Conservation (phyloP, 2,329 filamentous ascomycete species). For the Pleoardoris graminearum region DNA sequence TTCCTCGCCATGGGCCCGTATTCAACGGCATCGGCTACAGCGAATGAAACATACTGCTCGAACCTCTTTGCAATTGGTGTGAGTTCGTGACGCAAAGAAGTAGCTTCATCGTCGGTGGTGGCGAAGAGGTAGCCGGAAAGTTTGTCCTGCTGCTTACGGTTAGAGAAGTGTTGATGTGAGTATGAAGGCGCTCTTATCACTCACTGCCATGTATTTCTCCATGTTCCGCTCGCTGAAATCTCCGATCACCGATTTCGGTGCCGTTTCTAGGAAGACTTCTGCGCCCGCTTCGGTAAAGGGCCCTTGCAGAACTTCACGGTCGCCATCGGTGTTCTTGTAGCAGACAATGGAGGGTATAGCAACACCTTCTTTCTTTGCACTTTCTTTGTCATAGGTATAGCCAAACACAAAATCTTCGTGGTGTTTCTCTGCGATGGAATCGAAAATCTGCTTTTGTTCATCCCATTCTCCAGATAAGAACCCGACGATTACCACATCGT, state of each 20-base stretch:
- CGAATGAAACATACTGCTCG: constrained; percentile 22
- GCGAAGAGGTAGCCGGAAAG: constrained; percentile 27
- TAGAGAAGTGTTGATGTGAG: neutral
- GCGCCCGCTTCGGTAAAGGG: constrained; percentile 10
- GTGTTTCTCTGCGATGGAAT: constrained; percentile 13
- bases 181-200: neutral
- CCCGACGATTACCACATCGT: constrained; percentile 24
- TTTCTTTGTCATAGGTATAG: constrained; percentile 13
- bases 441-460: constrained; percentile 7
- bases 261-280: constrained; percentile 5
- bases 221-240: constrained; percentile 22
- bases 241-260: constrained; percentile 3
- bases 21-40: constrained; percentile 20
- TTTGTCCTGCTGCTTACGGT: constrained; percentile 19
- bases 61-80: constrained; percentile 24
- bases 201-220: constrained; percentile 24
- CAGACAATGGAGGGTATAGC: constrained; percentile 20
- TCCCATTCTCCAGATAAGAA: constrained; percentile 15
- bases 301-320: constrained; percentile 20
- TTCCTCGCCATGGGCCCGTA: constrained; percentile 27
- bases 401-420: constrained; percentile 22
- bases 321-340: constrained; percentile 26
- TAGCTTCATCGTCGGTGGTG: constrained; percentile 6
- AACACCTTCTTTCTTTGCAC: constrained; percentile 17
- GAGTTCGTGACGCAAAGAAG: constrained; percentile 16